Evolutionary conservation across 805 yeast species (phyloP), one percentile per base, ranked within the genome.

Genomic region (Candida multigemmis): DNA sequence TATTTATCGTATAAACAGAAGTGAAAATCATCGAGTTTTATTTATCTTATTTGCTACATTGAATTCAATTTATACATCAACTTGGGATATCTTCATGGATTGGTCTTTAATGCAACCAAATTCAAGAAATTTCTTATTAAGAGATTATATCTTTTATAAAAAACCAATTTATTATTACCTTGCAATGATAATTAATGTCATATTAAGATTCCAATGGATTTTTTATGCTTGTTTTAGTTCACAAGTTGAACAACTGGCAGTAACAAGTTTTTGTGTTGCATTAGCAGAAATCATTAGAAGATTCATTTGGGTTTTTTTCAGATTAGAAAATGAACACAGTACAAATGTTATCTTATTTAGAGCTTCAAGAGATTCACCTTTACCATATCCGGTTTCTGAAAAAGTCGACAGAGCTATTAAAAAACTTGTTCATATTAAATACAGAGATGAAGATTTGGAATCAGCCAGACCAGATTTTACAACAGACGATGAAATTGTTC

Each of bases 291-390:
- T 85, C 3, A 18, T 81, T 3, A 68, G 98, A 47, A 66, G 98
- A 46, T 80, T 84, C 40, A 58, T 89, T 9, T 91, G 98, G 98
- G 65, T 85, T 6, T 71, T 82, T 25, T 79, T 91, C 60, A 76
- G 98, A 57, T 80, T 91, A 69, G 98, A 91, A 42, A 91, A 91
- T 53, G 97, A 91, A 52, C 98, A 91, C 51, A 78, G 87, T 24
- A 77, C 96, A 1, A 89, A 89, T 47, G 94, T 86, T 7, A 75
- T 74, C 30, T 56, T 85, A 23, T 82, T 77, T 52, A 68, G 94
- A 37, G 97, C 96, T 0, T 77, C 93, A 7, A 73, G 93, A 32
- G 96, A 89, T 34, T 60, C 84, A 7, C 83, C 89, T 2, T 56
- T 89, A 28, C 98, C 98, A 0, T 89, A 85, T 36, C 71, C 74